Percentiles rank a stretch among this genome's conserved stretches.
Evolutionary conservation across 2,329 filamentous ascomycete genomes (phyloP).

Genomic region (Celoporthe dispersa): DNA sequence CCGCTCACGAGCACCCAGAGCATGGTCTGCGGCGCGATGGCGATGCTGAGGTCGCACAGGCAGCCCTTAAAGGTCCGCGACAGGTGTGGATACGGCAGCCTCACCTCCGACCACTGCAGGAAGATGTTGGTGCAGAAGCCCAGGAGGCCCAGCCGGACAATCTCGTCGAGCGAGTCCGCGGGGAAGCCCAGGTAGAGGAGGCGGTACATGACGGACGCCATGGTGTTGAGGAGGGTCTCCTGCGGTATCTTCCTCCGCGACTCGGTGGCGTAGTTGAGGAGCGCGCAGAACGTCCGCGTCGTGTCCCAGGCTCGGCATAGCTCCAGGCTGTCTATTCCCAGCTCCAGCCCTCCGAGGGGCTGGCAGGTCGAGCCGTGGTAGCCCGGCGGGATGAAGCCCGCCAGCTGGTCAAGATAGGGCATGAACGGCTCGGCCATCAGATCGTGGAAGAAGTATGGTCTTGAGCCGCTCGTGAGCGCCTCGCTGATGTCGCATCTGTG

Average conservation of each 20-base stretch:
- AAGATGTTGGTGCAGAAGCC: constrained; percentile 44
- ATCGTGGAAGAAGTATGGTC: constrained; percentile 16
- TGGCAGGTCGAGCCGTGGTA: not conserved
- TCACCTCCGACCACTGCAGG: constrained; percentile 41
- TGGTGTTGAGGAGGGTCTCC: constrained; percentile 35
- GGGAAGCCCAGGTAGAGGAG: constrained; percentile 41
- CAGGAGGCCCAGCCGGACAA: constrained; percentile 45
- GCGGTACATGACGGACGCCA: constrained; percentile 48
- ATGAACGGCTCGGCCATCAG: not conserved
- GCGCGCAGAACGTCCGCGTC: constrained; percentile 33
- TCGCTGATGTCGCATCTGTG: constrained; percentile 22
- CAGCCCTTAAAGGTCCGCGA: constrained; percentile 28
- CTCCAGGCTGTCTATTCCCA: constrained; percentile 24
- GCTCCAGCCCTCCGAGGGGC: not conserved
- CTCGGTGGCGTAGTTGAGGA: constrained; percentile 34
- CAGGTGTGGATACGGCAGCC: constrained; percentile 31
- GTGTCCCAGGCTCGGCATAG: constrained; percentile 32
- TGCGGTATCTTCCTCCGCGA: constrained; percentile 30
- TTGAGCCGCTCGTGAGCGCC: constrained; percentile 6
- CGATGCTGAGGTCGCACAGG: constrained; percentile 12
- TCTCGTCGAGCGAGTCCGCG: constrained; percentile 39
- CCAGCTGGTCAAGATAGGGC: constrained; percentile 4
- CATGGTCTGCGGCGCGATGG: constrained; percentile 30
- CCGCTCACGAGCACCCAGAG: constrained; percentile 37
- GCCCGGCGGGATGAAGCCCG: not conserved